Evolutionary conservation across 345 rosid species (phyloP), one percentile per base, ranked within the genome.

Genomic region (Brassica cretica): DNA sequence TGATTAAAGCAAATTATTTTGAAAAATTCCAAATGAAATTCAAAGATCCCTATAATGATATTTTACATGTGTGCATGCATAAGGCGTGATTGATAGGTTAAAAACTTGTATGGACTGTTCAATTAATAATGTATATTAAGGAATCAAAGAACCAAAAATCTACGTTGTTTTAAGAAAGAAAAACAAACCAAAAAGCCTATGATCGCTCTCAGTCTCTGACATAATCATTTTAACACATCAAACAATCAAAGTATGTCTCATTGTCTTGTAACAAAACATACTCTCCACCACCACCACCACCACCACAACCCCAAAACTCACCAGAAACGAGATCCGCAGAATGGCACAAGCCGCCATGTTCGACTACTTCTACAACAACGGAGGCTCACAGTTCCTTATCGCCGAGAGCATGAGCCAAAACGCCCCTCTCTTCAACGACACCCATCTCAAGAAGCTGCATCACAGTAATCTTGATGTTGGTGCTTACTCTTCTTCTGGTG

Each of bases 341-440:
- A 24, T 80, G 49, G 91, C 89, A 5, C 85, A 89, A 77, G 85
- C 82, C 71, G 97, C 92, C 2, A 80, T 94, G 68, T 71, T 86
- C 18, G 96, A 92, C 44, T 94, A 90, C 79, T 81, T 94, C 49
- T 87, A 90, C 77, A 61, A 61, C 66, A 94, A 90, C 62, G 85
- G 97, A 67, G 85, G 81, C 76, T 77, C 90, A 21, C 88, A 74
- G 72, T 94, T 82, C 56, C 35, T 61, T 58, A 86, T 86, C 78
- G 93, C 97, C 0, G 95, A 94, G 84, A 72, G 77, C 51, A 85
- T 89, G 84, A 89, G 97, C 81, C 78, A 77, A 80, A 89, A 89
- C 73, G 83, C 94, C 6, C 95, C 95, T 6, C 4, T 74, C 46
- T 94, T 92, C 72, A 83, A 88, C 9, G 80, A 71, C 56, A 86